phyloP scores from a whole-genome alignment of 768 basidiomycete genomes.

The Psilocybe cubensis region DNA sequence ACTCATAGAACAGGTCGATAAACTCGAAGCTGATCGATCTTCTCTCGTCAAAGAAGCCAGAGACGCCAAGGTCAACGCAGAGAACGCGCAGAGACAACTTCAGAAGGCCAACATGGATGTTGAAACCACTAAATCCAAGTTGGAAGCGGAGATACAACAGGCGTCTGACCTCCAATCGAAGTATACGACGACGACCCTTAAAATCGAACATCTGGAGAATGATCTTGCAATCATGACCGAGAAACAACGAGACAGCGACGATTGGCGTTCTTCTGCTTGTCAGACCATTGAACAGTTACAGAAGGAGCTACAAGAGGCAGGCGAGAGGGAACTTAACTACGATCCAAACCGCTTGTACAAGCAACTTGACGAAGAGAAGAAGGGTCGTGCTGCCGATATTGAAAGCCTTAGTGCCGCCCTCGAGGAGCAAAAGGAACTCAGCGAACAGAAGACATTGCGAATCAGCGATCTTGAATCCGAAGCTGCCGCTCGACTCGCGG shows the following conservation, averaged over 20 bases:
- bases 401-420: neutral
- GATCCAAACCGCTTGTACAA: neutral
- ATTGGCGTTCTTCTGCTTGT: neutral
- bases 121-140: neutral
- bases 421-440: neutral
- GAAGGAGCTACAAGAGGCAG: neutral
- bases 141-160: neutral
- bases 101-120: neutral
- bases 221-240: too few relatives aligned
- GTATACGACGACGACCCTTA: neutral
- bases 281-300: neutral
- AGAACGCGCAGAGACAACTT: neutral
- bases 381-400: neutral
- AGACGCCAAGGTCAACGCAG: neutral
- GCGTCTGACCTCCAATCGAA: neutral
- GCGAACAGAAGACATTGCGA: neutral
- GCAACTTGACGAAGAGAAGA: neutral
- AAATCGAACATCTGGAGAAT: neutral
- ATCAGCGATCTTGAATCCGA: neutral
- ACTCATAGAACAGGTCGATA: neutral
- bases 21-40: neutral
- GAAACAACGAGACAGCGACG: too few relatives aligned
- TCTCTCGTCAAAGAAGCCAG: neutral
- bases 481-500: neutral
- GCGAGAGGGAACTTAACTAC: neutral